Evolutionary conservation across 108 stramenopile species (phyloP).

Genomic region (Skeletonema marinoi): DNA sequence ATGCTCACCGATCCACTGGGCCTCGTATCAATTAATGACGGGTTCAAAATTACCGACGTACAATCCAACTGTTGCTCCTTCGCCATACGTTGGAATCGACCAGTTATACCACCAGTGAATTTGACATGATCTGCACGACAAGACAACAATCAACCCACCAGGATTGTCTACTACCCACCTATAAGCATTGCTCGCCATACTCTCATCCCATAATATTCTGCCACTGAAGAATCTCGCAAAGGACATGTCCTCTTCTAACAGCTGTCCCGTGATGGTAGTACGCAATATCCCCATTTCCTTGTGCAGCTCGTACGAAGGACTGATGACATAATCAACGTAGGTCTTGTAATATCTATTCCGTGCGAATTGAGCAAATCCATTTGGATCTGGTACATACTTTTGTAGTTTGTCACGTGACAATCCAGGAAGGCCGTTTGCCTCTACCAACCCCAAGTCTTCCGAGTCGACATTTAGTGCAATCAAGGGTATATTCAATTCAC

Average conservation of each 20-base stretch:
- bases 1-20: slow-evolving; percentile 59
- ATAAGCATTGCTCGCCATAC: slow-evolving; percentile 68
- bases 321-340: slow-evolving; percentile 74
- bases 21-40: slow-evolving; percentile 70
- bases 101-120: slow-evolving; percentile 70
- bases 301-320: slow-evolving; percentile 68
- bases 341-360: slow-evolving; percentile 41
- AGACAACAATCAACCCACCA: slow-evolving; percentile 67
- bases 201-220: slow-evolving; percentile 82
- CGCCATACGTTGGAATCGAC: slow-evolving; percentile 58
- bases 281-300: slow-evolving; percentile 61
- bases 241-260: slow-evolving; percentile 64
- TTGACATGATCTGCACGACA: slow-evolving; percentile 83
- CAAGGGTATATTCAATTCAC: slow-evolving; percentile 52
- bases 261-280: slow-evolving; percentile 61
- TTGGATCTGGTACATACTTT: slow-evolving; percentile 64
- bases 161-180: slow-evolving; percentile 57
- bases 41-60: slow-evolving; percentile 67
- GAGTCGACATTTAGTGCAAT: slow-evolving; percentile 78
- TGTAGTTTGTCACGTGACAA: slow-evolving; percentile 37
- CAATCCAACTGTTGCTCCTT: slow-evolving; percentile 30
- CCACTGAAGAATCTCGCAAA: slow-evolving; percentile 72
- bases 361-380: slow-evolving; percentile 66
- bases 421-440: slow-evolving; percentile 59
- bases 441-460: slow-evolving; percentile 69